Conservation (phyloP, 2,329 filamentous ascomycete genomes). For the Cryphonectria nitschkei region DNA sequence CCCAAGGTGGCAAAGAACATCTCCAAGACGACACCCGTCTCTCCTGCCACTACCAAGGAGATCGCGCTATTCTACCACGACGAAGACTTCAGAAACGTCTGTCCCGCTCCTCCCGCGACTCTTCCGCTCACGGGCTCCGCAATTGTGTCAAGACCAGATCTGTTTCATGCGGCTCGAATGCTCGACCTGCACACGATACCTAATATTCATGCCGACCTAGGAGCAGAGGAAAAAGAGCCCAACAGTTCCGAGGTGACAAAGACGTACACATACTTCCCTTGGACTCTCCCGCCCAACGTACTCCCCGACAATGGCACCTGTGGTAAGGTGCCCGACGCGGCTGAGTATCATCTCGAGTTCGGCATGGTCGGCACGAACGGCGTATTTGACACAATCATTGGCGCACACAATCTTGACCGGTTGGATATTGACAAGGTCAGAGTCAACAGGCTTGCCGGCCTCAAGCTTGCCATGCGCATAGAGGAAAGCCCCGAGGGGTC, state of each 20-base stretch:
- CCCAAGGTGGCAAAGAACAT: slow-evolving; percentile 52
- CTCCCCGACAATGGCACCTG: slow-evolving; percentile 80
- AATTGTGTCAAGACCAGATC: slow-evolving; percentile 76
- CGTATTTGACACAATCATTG: slow-evolving; percentile 51
- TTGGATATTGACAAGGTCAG: slow-evolving; percentile 50
- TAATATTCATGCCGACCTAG: slow-evolving; percentile 56
- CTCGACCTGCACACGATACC: slow-evolving; percentile 80
- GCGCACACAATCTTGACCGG: slow-evolving; percentile 52
- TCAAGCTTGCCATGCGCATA: slow-evolving; percentile 69
- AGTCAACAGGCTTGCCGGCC: slow-evolving; percentile 57
- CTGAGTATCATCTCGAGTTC: slow-evolving; percentile 71
- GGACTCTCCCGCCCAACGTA: slow-evolving; percentile 80
- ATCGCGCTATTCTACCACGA: slow-evolving; percentile 42
- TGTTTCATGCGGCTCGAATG: slow-evolving; percentile 88
- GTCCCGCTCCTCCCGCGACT: slow-evolving; percentile 63
- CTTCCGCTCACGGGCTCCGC: slow-evolving; percentile 75
- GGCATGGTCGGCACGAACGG: slow-evolving; percentile 51
- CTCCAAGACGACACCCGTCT: slow-evolving; percentile 32
- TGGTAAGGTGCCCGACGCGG: slow-evolving; percentile 68
- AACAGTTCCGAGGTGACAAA: slow-evolving; percentile 55
- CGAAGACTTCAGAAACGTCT: slow-evolving; percentile 60
- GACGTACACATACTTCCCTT: slow-evolving; percentile 88
- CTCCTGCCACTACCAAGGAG: slow-evolving; percentile 28
- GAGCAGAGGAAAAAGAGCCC: slow-evolving; percentile 46
- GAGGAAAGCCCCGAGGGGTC: slow-evolving; percentile 52